Base-by-base conservation (phyloP, 140 eudicot genomes). In the Stevia rebaudiana region DNA sequence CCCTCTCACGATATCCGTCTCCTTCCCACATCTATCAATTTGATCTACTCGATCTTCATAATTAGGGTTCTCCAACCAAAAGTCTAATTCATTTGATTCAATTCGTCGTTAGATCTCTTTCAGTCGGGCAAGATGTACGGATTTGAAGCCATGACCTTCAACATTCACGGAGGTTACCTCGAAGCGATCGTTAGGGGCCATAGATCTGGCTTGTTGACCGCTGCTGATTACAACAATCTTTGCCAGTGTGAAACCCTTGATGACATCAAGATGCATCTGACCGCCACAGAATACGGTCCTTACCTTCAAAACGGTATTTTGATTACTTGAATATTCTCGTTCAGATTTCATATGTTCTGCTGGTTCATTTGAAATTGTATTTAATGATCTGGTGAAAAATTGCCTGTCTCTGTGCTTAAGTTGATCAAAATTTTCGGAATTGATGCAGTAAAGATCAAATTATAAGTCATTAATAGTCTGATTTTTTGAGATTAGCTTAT, bases 211-310 rank as follows among this genome's bases (percentile, higher is more conserved):
- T 74, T 87, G 22, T 78, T 87, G 50, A 87, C 89, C 49, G 92
- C 94, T 60, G 80, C 95, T 61, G 94, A 87, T 84, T 87, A 87
- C 87, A 88, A 88, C 75, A 88, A 88, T 65, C 79, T 88, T 49
- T 88, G 95, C 70, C 94, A 84, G 86, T 88, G 95, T 63, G 95
- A 88, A 75, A 84, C 94, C 59, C 87, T 88, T 2, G 95, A 88
- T 36, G 95, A 84, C 65, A 82, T 88, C 76, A 88, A 88, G 86
- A 88, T 87, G 94, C 94, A 85, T 68, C 84, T 82, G 55, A 77
- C 86, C 44, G 84, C 86, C 65, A 83, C 85, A 22, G 86, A 79
- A 61, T 83, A 87, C 70, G 91, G 88, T 11, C 84, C 95, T 49
- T 87, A 84, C 57, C 95, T 87, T 63, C 92, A 87, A 44, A 87